Evolutionary conservation across 2,329 filamentous ascomycete species (phyloP), one percentile per base, ranked within the genome.

Genomic region (Chaetothyriales sp.): DNA sequence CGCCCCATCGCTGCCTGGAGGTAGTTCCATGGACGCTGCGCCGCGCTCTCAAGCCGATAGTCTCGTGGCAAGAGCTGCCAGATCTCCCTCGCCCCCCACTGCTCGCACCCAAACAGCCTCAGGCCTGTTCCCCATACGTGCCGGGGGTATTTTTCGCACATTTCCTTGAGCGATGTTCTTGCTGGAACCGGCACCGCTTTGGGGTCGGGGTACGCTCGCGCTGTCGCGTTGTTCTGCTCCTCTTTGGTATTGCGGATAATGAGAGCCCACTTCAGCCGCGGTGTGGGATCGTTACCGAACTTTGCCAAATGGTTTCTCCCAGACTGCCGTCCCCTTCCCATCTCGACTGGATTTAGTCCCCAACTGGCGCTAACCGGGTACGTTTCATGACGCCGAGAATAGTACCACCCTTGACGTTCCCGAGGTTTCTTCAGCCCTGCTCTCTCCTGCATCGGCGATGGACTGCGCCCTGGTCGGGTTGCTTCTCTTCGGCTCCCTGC

Each of bases 111-210:
- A 47, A 55, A 59, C 20, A 60, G 46, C 1, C 58, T 51, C 5
- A 60, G 44, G 46, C 51, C 48, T 9, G 51, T 44, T 7, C 55
- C 58, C 58, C 58, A 60, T 18, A 52, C 52, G 26, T 60, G 58
- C 25, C 56, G 54, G 2, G 58, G 57, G 45, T 53, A 60, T 2
- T 15, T 5, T 1, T 25, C n/a, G 45, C 50, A 52, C 18, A 60
- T 49, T 39, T 57, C 48, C 15, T 44, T 26, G 10, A 60, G 50
- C 4, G 55, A 49, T 15, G 52, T 46, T 18, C 55, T 42, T 2
- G 53, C 53, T 5, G 58, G 58, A 10, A 60, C 43, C 18, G 43
- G 18, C 18, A 19, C 18, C 18, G n/a, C 9, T 8, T 8, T 44
- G 43, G 28, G 28, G 28, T 36, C 12, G 28, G 28, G 28, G 28